Conservation (phyloP, 179 eudicot species). For the Pouteria campechiana region DNA sequence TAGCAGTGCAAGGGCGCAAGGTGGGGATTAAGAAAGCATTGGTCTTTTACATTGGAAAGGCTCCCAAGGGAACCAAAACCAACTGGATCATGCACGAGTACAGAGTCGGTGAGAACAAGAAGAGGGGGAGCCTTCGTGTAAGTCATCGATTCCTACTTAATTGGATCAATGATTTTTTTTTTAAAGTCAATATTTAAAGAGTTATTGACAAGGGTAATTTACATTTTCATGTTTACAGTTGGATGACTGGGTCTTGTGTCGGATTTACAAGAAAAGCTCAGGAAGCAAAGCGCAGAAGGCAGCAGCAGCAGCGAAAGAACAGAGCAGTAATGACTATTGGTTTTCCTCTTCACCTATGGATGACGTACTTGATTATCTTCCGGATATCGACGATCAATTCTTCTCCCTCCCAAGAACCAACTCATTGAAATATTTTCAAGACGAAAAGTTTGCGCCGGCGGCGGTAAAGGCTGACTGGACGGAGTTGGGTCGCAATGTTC, state of each 20-base stretch:
- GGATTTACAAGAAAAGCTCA: conserved; percentile 64
- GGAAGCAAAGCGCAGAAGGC: conserved; percentile 12
- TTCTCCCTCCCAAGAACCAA: conserved; percentile 32
- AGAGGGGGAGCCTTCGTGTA: conserved; percentile 53
- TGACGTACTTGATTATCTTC: conserved; percentile 43
- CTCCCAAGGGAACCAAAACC: conserved; percentile 71
- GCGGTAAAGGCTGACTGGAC: conserved; percentile 29
- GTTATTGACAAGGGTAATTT: too few relatives aligned
- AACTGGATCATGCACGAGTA: conserved; percentile 91
- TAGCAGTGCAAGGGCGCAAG: conserved; percentile 36
- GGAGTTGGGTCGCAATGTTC: conserved; percentile 16
- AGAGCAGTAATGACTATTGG: conserved; percentile 30
- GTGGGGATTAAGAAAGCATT: conserved; percentile 74
- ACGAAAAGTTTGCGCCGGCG: conserved; percentile 46
- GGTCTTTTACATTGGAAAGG: conserved; percentile 66
- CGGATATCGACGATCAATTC: conserved; percentile 30
- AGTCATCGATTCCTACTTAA: too few relatives aligned
- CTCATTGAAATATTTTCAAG: conserved; percentile 13
- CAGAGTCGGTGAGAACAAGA: conserved; percentile 36
- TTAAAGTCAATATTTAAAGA: too few relatives aligned
- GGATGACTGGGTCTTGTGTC: conserved; percentile 74
- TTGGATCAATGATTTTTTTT: too few relatives aligned
- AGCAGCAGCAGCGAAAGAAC: conserved; percentile 16
- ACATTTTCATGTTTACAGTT: too few relatives aligned
- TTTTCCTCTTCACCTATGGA: conserved; percentile 55